Conservation (phyloP, 306 rosid genomes). For the Cicer arietinum region DNA sequence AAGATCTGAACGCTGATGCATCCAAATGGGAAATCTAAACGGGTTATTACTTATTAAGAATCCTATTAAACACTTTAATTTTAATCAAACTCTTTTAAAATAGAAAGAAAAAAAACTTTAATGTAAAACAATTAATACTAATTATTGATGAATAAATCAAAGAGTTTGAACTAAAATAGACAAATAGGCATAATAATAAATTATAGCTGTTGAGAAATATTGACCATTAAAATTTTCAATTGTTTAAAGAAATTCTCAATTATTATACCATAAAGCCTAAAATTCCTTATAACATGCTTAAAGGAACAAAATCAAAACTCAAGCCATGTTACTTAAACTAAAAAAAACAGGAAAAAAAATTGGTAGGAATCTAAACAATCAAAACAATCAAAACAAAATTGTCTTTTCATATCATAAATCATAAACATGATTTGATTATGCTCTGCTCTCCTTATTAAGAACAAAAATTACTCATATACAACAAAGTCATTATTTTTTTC, state of each 20-base stretch:
- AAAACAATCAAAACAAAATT: not conserved
- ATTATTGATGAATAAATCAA: not conserved
- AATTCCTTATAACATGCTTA: slow-evolving; percentile 15
- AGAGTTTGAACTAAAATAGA: not conserved
- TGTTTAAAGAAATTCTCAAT: not conserved
- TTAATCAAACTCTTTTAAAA: not conserved
- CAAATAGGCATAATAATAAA: too few relatives aligned
- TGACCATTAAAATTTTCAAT: too few relatives aligned
- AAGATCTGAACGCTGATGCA: not conserved
- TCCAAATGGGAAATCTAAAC: not conserved
- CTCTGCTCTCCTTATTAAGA: slow-evolving; percentile 18
- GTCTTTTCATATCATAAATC: not conserved
- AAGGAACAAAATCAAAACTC: not conserved
- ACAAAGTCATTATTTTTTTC: slow-evolving; percentile 23
- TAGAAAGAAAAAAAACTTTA: slow-evolving; percentile 1
- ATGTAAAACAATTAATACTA: not conserved
- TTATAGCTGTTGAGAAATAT: too few relatives aligned
- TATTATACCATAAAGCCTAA: not conserved
- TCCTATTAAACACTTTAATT: not conserved
- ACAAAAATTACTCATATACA: slow-evolving; percentile 44
- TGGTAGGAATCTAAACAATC: not conserved
- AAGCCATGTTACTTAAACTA: not conserved
- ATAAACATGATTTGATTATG: not conserved
- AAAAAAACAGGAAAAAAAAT: not conserved
- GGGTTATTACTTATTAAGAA: not conserved